phyloP scores from a whole-genome alignment of 1,284 basidiomycete genomes.

The Moesziomyces sp. region DNA sequence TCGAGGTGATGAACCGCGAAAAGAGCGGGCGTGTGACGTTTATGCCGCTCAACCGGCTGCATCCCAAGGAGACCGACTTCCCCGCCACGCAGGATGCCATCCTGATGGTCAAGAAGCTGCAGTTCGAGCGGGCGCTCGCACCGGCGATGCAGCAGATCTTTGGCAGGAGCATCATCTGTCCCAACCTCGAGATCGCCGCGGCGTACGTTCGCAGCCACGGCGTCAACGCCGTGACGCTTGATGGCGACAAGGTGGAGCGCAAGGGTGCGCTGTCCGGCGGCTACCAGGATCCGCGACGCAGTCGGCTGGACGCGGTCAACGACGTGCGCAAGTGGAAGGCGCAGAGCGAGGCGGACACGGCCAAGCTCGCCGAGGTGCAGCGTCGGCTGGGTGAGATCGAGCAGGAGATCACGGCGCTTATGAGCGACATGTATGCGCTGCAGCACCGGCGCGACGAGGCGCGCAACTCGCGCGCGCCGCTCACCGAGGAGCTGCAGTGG shows the following conservation, averaged over 20 bases:
- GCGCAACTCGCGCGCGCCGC: conserved; percentile 76
- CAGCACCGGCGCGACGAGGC: conserved; percentile 79
- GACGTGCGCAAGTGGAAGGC: conserved; percentile 80
- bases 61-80: conserved; percentile 75
- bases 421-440: conserved; percentile 79
- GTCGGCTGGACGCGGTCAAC: conserved; percentile 87
- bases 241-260: conserved; percentile 96
- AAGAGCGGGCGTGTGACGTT: conserved; percentile 94
- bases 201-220: conserved; percentile 93
- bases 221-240: conserved; percentile 95
- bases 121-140: conserved; percentile 77
- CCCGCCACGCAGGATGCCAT: conserved; percentile 84
- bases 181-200: conserved; percentile 88
- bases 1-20: conserved; percentile 91
- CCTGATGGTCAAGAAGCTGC: conserved; percentile 79
- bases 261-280: conserved; percentile 96
- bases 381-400: conserved; percentile 78
- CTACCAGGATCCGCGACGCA: conserved; percentile 89
- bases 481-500: conserved; percentile 75
- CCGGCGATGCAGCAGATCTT: conserved; percentile 98
- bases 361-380: conserved; percentile 79
- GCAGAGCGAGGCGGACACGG: conserved; percentile 77
- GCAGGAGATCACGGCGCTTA: conserved; percentile 83
- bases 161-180: conserved; percentile 94
- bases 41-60: conserved; percentile 97